A percentile compares a stretch with the other conserved stretches of the same genome.
Conservation (phyloP, 257 asterid genomes). For the Solanum virginianum region DNA sequence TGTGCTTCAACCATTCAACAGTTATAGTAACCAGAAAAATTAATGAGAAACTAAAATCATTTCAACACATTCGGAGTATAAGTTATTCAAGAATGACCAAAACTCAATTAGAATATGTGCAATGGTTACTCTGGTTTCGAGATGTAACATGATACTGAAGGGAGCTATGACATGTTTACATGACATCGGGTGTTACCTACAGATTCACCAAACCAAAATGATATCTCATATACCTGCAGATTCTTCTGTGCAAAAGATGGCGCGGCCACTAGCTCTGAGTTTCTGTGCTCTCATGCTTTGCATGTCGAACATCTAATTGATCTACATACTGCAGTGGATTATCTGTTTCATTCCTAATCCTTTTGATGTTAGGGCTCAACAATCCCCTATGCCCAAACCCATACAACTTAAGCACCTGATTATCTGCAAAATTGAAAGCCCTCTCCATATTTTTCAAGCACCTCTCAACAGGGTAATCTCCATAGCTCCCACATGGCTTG, state of each 20-base stretch:
- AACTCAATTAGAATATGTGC: background rate
- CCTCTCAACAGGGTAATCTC: conserved; percentile 81
- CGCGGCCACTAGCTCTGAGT: conserved; percentile 31
- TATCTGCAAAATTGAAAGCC: conserved; percentile 90
- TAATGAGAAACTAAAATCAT: background rate
- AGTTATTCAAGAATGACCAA: background rate
- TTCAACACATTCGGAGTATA: background rate
- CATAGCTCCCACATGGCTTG: conserved; percentile 90
- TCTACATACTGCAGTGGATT: conserved; percentile 65
- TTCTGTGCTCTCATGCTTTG: conserved; percentile 22
- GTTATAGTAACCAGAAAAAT: background rate
- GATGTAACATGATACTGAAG: background rate
- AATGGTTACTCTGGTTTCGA: background rate
- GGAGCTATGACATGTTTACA: background rate
- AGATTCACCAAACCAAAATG: background rate
- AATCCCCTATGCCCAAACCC: conserved; percentile 91
- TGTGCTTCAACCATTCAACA: background rate
- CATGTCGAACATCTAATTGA: conserved; percentile 69
- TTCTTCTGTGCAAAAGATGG: conserved; percentile 4
- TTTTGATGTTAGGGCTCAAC: conserved; percentile 83
- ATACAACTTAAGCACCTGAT: conserved; percentile 73
- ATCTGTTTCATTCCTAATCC: conserved; percentile 71
- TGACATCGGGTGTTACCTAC: background rate
- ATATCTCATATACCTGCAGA: conserved; percentile 22
- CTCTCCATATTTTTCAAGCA: conserved; percentile 93